A percentile compares a stretch with the other conserved stretches of the same genome.
These are phyloP conservation scores for Nakazawaea laoshanensis DNA, from an alignment of 805 yeast genomes.

Conservation along the genomic window DNA sequence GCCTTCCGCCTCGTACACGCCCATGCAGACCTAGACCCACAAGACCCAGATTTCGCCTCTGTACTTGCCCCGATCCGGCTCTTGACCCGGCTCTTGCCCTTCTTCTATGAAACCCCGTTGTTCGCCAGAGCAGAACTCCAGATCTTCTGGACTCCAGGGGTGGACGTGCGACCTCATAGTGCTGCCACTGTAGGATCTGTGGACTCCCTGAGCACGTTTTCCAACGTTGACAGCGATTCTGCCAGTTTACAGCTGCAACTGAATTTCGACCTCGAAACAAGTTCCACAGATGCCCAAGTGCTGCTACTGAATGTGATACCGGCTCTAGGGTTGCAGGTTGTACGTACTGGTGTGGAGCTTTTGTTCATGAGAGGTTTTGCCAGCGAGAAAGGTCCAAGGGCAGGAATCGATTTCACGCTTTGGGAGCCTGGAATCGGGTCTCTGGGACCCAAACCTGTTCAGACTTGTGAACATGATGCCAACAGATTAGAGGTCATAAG, in stretches of 20 bases:
- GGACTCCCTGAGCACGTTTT: constrained; percentile 13
- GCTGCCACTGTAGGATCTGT: constrained; percentile 18
- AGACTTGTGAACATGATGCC: constrained; percentile 37
- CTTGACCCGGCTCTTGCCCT: constrained; percentile 59
- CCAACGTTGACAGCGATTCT: constrained; percentile 14
- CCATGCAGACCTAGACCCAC: constrained; percentile 5
- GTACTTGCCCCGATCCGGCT: constrained; percentile 53
- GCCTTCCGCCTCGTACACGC: constrained; percentile 24
- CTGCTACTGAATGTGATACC: no score
- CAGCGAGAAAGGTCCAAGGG: constrained; percentile 20
- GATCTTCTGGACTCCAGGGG: constrained; percentile 46
- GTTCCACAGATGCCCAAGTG: constrained; percentile 10
- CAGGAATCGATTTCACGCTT: constrained; percentile 29
- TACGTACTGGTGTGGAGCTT: constrained; percentile 32
- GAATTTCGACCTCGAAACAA: constrained; percentile 12
- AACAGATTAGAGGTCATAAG: constrained; percentile 63
- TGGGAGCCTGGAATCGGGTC: constrained; percentile 84
- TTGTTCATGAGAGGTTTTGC: constrained; percentile 55
- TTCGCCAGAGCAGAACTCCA: constrained; percentile 24
- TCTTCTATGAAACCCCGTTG: constrained; percentile 46
- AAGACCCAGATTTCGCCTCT: constrained; percentile 16
- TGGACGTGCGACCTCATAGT: no score
- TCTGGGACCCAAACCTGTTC: constrained; percentile 17
- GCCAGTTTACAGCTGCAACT: constrained; percentile 15
- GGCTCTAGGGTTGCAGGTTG: constrained; percentile 30